Evolutionary conservation across 352 stramenopile species (phyloP).

Genomic region (Phytophthora pinifolia): DNA sequence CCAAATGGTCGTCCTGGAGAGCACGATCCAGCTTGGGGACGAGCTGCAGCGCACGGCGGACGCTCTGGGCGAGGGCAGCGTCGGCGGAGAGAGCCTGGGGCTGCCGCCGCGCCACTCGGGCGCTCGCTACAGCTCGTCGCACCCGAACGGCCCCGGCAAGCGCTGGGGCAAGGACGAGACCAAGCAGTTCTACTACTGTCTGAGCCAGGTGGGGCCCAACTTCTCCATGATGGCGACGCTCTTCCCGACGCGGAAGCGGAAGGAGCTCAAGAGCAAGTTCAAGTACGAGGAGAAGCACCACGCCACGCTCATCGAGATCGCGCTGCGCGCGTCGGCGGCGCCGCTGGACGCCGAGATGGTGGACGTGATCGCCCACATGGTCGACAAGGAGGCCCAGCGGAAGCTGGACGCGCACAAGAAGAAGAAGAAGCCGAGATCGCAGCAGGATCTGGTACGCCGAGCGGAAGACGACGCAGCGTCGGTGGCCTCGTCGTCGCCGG

Average conservation of each 20-base stretch:
- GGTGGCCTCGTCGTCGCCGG: conserved; percentile 20
- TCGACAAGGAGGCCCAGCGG: conserved; percentile 68
- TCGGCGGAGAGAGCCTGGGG: conserved; percentile 27
- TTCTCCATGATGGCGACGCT: conserved; percentile 89
- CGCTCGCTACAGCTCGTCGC: conserved; percentile 40
- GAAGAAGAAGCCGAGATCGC: conserved; percentile 27
- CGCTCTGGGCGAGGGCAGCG: conserved; percentile 28
- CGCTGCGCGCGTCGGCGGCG: conserved; percentile 63
- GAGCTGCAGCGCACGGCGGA: conserved; percentile 34
- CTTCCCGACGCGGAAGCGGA: conserved; percentile 78
- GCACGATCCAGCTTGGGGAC: conserved; percentile 66
- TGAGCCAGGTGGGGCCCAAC: conserved; percentile 83
- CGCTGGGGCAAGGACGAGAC: conserved; percentile 84
- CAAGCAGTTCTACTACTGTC: conserved; percentile 88
- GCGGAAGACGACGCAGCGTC: conserved; percentile 29
- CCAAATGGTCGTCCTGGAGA: conserved; percentile 83
- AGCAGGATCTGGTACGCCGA: conserved; percentile 7
- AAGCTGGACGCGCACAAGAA: conserved; percentile 49
- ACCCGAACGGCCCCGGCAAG: conserved; percentile 46
- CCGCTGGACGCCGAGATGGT: conserved; percentile 83
- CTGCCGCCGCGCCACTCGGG: conserved; percentile 37
- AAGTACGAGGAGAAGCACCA: conserved; percentile 88
- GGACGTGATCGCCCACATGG: conserved; percentile 76
- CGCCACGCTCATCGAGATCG: conserved; percentile 74
- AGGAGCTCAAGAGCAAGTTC: conserved; percentile 88